Conservation (phyloP, 2,329 filamentous ascomycete genomes). For the Aspergillus pseudoterreus region DNA sequence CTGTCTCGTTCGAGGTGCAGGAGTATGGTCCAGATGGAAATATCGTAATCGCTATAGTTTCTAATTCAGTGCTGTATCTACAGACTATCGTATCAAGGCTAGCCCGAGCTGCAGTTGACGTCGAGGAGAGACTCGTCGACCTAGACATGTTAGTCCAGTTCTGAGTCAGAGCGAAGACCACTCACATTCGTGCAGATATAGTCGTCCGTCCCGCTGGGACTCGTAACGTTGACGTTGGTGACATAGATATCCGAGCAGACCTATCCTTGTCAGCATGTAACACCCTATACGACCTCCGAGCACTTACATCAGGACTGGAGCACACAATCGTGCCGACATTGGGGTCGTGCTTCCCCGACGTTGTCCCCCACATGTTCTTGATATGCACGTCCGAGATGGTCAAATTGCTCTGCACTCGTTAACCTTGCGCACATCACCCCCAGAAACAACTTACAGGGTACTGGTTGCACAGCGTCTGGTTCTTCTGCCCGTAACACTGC, state of each 20-base stretch:
- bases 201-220: slow-evolving; percentile 43
- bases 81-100: background rate
- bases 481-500: slow-evolving; percentile 64
- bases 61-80: background rate
- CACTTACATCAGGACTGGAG: slow-evolving; percentile 46
- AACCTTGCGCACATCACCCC: background rate
- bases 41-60: background rate
- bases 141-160: slow-evolving; percentile 8
- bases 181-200: slow-evolving; percentile 46
- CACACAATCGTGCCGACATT: slow-evolving; percentile 48
- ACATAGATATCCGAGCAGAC: slow-evolving; percentile 47
- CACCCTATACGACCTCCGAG: background rate
- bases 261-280: slow-evolving; percentile 10
- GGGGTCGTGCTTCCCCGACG: slow-evolving; percentile 44
- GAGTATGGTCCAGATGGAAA: background rate
- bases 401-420: slow-evolving; percentile 36
- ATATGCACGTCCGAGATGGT: slow-evolving; percentile 56
- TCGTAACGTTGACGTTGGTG: slow-evolving; percentile 45
- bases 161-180: background rate
- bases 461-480: slow-evolving; percentile 58
- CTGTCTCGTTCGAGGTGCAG: background rate
- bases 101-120: slow-evolving; percentile 30
- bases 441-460: slow-evolving; percentile 45
- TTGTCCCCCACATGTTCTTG: slow-evolving; percentile 55
- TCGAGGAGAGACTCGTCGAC: slow-evolving; percentile 32